Base-by-base conservation (phyloP, 495 filamentous ascomycete species). In the Bacidia gigantensis region DNA sequence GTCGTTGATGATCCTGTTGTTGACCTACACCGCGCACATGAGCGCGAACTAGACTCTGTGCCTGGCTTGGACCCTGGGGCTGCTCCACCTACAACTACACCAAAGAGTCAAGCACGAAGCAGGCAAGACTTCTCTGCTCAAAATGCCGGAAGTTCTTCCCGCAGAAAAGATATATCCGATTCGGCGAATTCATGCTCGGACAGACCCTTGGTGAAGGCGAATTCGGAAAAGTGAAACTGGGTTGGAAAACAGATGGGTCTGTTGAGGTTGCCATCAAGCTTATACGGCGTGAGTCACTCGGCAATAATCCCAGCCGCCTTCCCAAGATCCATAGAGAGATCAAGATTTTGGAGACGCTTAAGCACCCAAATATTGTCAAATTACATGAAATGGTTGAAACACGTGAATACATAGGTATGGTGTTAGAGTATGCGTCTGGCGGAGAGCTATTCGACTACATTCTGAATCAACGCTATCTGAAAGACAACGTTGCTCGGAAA, bases 361-460 rank as follows among this genome's bases (percentile, higher is more conserved):
- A 81, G 0, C 92, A 99, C 65, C 88, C 90, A 2, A 97, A 99
- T 62, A 99, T 99, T 63, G 93, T 99, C 26, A 83, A 84, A 48
- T 73, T 99, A 44, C 90, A 96, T 62, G 94, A 99, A 68, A 96
- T 99, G 89, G 88, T 93, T 14, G 89, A 97, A 64, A 97, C 92
- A 0, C 86, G 95, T 59, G 80, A 87, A 26, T 86, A 95, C 56
- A 97, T 96, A 61, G 92, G 92, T 57, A 97, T 99, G 64, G 92
- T 99, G 55, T 79, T 99, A 59, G 92, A 99, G 64, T 99, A 97
- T 60, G 92, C 92, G 2, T 97, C 93, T 2, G 92, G 92, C 11
- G 92, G 92, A 54, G 92, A 99, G 64, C 77, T 99, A 3, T 99
- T 99, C 66, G 92, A 99, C 67, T 93, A 95, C 65, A 99, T 99